Percentiles rank a stretch among this genome's conserved stretches.
Evolutionary conservation across 2,329 filamentous ascomycete species (phyloP).

Genomic region (Coniochaeta hoffmannii): DNA sequence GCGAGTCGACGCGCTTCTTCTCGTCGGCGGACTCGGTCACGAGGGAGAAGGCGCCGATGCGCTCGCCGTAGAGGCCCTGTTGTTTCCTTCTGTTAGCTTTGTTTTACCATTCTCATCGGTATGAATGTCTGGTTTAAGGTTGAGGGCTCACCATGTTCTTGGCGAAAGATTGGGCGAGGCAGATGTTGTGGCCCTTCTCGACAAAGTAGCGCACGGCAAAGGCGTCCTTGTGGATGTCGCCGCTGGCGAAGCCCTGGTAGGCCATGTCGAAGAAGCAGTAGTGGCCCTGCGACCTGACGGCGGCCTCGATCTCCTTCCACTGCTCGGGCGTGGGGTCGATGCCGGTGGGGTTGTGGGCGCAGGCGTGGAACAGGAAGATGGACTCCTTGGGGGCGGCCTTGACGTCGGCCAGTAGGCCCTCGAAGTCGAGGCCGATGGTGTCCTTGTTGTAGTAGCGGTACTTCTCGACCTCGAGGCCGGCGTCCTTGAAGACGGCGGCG

Average conservation of each 20-base stretch:
- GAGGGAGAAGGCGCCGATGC: conserved; percentile 92
- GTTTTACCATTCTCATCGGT: too few species aligned
- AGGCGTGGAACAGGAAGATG: conserved; percentile 91
- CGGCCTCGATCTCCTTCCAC: conserved; percentile 84
- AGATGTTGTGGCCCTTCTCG: conserved; percentile 81
- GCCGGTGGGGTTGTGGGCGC: conserved; percentile 96
- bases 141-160: conserved; percentile 82
- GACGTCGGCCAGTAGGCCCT: conserved; percentile 85
- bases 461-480: conserved; percentile 82
- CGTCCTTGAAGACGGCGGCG: conserved; percentile 90
- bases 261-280: conserved; percentile 99
- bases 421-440: conserved; percentile 96
- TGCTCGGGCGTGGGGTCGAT: conserved; percentile 88
- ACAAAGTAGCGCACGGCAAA: conserved; percentile 92
- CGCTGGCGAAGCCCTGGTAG: conserved; percentile 96
- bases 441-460: conserved; percentile 99
- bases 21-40: conserved; percentile 79
- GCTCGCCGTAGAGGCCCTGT: conserved; percentile 94
- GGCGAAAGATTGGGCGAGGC: conserved; percentile 88
- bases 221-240: conserved; percentile 85
- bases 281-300: conserved; percentile 79
- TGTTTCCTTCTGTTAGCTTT: background rate
- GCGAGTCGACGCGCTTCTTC: conserved; percentile 92
- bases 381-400: conserved; percentile 80
- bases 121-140: conserved; percentile 1